Evolutionary conservation across 441 rosid species (phyloP), one percentile per base, ranked within the genome.

Genomic region (Sinapis alba): DNA sequence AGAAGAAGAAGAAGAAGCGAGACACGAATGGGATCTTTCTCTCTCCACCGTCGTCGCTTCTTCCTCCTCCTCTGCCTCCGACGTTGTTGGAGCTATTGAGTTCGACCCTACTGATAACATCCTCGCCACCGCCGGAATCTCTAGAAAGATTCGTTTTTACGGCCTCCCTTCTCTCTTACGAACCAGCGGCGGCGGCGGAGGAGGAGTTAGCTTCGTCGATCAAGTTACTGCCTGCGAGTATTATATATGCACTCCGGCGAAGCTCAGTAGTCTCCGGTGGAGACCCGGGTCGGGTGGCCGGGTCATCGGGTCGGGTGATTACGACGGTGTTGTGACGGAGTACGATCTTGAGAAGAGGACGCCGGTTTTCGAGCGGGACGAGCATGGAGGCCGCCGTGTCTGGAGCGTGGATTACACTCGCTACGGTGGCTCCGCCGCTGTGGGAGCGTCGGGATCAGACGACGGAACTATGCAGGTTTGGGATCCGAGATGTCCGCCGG

Each of bases 401-500:
- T 91, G 96, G 98, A 91, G 95, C 83, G 85, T 94, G 60, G 97
- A 91, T 53, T 94, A 94, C 66, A 81, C 94, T 18, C 74, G 62
- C 13, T 1, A 65, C 23, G 53, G 41, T 5, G 78, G 79, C 56
- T 73, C 66, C 6, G 81, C 90, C 10, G 30, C 45, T 0, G 21
- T 91, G 5, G 94, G 97, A 0, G 98, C 91, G 0, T 94, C 98
- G 3, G 96, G 92, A 62, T 91, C 97, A 3, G 98, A 91, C 26
- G 98, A 94, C 58, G 98, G 98, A 34, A 89, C 96, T 20, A 77
- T 89, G 85, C 98, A 94, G 60, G 78, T 91, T 54, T 94, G 98
- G 98, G 98, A 94, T 77, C 79, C 93, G 10, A 86, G 98, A 0
- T 83, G 87, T 72, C 56, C 66, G 45, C 76, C 69, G 61, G 93